Conservation (phyloP, 352 stramenopile genomes). For the Globisporangium middletonii region DNA sequence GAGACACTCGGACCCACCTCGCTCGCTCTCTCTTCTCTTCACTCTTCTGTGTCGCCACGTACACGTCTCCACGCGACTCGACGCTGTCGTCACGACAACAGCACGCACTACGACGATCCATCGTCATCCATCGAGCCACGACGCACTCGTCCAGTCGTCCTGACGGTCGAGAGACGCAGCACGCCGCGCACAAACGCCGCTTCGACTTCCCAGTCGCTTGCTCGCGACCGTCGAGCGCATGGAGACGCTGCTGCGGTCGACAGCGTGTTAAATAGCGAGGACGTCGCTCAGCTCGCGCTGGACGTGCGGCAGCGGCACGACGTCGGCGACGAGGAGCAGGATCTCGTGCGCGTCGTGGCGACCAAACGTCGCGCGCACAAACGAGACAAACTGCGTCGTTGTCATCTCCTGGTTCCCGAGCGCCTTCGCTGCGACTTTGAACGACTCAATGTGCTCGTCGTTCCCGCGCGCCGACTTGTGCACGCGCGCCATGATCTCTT, state of each 20-base stretch:
- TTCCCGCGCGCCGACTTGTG: slow-evolving; percentile 47
- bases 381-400: slow-evolving; percentile 49
- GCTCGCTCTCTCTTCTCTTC: not conserved
- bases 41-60: not conserved
- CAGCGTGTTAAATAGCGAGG: slow-evolving; percentile 27
- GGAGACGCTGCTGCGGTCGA: not conserved
- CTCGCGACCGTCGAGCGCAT: not conserved
- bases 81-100: not conserved
- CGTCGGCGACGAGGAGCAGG: slow-evolving; percentile 55
- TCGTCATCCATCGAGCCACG: too few species aligned
- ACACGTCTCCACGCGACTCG: not conserved
- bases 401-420: slow-evolving; percentile 71
- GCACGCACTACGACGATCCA: too few species aligned
- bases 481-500: slow-evolving; percentile 63
- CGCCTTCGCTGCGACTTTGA: slow-evolving; percentile 64
- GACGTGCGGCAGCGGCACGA: slow-evolving; percentile 51
- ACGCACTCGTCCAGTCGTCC: too few species aligned
- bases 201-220: slow-evolving; percentile 1
- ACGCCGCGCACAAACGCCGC: too few species aligned
- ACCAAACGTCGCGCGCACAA: slow-evolving; percentile 53
- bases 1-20: not conserved
- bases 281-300: slow-evolving; percentile 51
- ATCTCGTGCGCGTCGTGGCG: slow-evolving; percentile 49
- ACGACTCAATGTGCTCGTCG: slow-evolving; percentile 37
- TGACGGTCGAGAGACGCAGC: too few species aligned